phyloP scores from a whole-genome alignment of 1,284 basidiomycete species.

The Heterobasidion irregulare region DNA sequence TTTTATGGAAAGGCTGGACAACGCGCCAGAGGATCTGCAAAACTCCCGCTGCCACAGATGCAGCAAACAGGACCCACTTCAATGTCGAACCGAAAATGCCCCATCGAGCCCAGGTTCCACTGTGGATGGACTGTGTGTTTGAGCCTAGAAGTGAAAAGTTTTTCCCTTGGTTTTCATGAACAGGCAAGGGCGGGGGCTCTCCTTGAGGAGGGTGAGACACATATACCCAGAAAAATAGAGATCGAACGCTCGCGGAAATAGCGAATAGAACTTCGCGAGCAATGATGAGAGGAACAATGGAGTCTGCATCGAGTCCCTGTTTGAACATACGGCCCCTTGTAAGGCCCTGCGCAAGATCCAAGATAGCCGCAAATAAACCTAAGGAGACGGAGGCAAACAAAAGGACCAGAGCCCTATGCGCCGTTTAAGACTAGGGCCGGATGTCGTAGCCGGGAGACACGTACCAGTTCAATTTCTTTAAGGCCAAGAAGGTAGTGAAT shows the following conservation, averaged over 20 bases:
- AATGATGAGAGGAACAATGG: conserved; percentile 28
- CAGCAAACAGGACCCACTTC: conserved; percentile 39
- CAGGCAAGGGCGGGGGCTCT: conserved; percentile 19
- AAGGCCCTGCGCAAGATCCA: conserved; percentile 57
- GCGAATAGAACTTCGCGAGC: conserved; percentile 54
- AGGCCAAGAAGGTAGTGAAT: conserved; percentile 50
- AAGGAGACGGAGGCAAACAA: conserved; percentile 50
- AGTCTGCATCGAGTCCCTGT: conserved; percentile 14
- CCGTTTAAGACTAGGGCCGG: not conserved
- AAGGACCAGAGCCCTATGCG: conserved; percentile 37
- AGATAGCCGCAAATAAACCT: conserved; percentile 52
- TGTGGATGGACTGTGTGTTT: conserved; percentile 27
- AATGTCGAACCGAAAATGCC: conserved; percentile 43
- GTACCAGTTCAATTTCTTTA: conserved; percentile 50
- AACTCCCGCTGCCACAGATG: conserved; percentile 36
- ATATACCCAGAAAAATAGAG: conserved; percentile 62
- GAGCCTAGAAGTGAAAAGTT: conserved; percentile 12
- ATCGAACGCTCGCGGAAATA: conserved; percentile 48
- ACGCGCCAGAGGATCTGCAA: conserved; percentile 63
- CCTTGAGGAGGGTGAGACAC: conserved; percentile 47
- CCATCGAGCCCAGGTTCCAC: conserved; percentile 58
- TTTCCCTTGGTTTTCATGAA: conserved; percentile 11
- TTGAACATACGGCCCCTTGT: conserved; percentile 22
- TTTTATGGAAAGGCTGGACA: conserved; percentile 28
- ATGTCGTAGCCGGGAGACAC: conserved; percentile 16